Conservation (phyloP, 441 rosid species). For the Heliophila coronopifolia region DNA sequence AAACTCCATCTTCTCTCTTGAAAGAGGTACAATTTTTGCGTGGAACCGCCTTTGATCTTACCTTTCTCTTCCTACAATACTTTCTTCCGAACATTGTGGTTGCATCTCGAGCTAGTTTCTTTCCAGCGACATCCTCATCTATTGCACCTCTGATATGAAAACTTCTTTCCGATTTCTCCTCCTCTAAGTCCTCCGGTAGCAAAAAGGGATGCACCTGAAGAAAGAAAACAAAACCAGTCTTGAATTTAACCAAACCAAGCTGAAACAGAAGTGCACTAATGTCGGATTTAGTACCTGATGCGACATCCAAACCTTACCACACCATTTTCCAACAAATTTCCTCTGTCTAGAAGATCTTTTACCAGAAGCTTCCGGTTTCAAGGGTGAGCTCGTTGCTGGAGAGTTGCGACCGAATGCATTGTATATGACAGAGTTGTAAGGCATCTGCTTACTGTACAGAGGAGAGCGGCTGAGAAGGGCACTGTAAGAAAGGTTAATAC, state of each 20-base stretch:
- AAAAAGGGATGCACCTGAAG: constrained; percentile 65
- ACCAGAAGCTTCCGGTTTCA: constrained; percentile 36
- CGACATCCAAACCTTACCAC: constrained; percentile 99
- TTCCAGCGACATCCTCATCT: constrained; percentile 47
- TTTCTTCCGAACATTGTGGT: constrained; percentile 39
- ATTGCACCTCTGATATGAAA: constrained; percentile 25
- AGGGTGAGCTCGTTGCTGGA: constrained; percentile 43
- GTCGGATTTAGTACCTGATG: constrained; percentile 44
- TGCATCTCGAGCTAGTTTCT: constrained; percentile 34
- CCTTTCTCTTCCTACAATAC: constrained; percentile 62
- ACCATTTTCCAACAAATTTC: constrained; percentile 96
- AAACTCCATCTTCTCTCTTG: constrained; percentile 42
- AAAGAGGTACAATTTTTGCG: constrained; percentile 42
- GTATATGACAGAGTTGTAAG: constrained; percentile 82
- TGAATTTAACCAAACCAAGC: background rate
- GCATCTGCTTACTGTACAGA: constrained; percentile 95
- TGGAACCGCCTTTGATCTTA: constrained; percentile 31
- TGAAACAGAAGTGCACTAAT: constrained; percentile 3
- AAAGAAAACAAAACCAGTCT: background rate
- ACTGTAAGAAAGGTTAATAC: constrained; percentile 84
- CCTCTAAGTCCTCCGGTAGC: constrained; percentile 44
- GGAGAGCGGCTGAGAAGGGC: constrained; percentile 74
- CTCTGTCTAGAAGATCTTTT: constrained; percentile 54
- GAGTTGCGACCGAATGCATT: constrained; percentile 76
- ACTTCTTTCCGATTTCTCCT: constrained; percentile 48